Base-by-base conservation (phyloP, 2,329 filamentous ascomycete genomes). In the Xylariaceae sp. region DNA sequence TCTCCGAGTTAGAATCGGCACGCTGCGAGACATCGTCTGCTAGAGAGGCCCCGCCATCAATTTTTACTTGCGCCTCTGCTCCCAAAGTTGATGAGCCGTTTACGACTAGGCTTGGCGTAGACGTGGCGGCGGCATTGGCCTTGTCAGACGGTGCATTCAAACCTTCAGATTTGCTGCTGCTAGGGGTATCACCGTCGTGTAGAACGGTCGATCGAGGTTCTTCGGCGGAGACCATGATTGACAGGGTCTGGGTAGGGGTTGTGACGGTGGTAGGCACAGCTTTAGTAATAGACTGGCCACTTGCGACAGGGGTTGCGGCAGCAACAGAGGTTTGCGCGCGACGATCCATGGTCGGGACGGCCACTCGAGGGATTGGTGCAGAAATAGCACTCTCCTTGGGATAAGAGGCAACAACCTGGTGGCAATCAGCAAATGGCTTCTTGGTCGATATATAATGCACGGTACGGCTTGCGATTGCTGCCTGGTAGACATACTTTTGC, bases 1-100 rank as follows among this genome's bases (percentile, higher is more conserved):
- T 74, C 58, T 88, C 85, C 2, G 84, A 88, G 66, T 76, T 82
- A 2, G 84, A 87, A 70, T 88, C 85, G 48, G 82, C 81, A 68
- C 78, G 79, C 64, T 81, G 81, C 11, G 82, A 84, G 58, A 71
- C 75, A 52, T 83, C 82, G 61, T 84, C 82, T 1, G 81, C 83
- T 34, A 76, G 75, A 49, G 68, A 66, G 50, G 65, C 64, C n/a
- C 59, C 67, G 49, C 65, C 67, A 10, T 72, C 69, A 34, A 61
- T 63, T 56, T 70, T 72, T 53, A 30, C 60, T 35, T 67, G 68
- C 39, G 73, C 70, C 35, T 77, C 77, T 4, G 73, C 70, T 30
- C 73, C 67, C 39, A 74, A 67, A 8, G 74, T 69, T n/a, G 75
- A 73, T n/a, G 78, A 77, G 45, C 79, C 79, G 64, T 82, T 80